Base-by-base conservation (phyloP, 1,139 yeast species). In the Pichia kudriavzevii region DNA sequence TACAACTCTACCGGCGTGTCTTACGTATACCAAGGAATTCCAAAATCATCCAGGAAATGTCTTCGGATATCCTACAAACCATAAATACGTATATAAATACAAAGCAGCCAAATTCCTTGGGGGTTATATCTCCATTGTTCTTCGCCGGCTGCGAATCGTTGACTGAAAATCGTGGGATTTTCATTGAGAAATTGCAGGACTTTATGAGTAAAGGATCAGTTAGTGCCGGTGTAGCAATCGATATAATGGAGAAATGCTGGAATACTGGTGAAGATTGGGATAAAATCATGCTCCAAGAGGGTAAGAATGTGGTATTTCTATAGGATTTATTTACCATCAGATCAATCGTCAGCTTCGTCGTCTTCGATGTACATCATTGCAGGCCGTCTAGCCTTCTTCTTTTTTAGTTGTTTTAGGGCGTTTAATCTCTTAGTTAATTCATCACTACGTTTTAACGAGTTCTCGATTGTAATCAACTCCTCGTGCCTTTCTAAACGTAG, bases 161-260 rank as follows among this genome's bases (percentile, higher is more conserved):
- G 17, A n/a, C 15, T 18, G 15, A 26, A 18, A 18, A 18, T 26
- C 17, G 22, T 18, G 18, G 19, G 15, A 26, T 69, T 19, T 72
- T 65, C 46, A 41, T 51, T 14, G 50, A 56, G 2, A 59, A 77
- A 39, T 59, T 75, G 41, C 46, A 50, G 1, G 47, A 49, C 8
- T 51, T 75, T 36, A 59, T 58, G 7, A 55, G 55, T 9, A 58
- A 59, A 46, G 83, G 82, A 0, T 65, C 71, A 21, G 56, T 61
- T 6, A 67, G 69, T 41, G 80, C 81, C 0, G 50, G 53, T 9
- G 60, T 63, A 43, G 75, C 78, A 12, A 50, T 66, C 18, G 61
- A 55, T 13, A 62, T 77, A 2, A 72, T 76, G 74, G 46, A 53
- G 16, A 58, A 70, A 42, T 69, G 79, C 43, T 78, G 85, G 84